Conservation (phyloP, 768 basidiomycete species). For the Mycena capillaripes region DNA sequence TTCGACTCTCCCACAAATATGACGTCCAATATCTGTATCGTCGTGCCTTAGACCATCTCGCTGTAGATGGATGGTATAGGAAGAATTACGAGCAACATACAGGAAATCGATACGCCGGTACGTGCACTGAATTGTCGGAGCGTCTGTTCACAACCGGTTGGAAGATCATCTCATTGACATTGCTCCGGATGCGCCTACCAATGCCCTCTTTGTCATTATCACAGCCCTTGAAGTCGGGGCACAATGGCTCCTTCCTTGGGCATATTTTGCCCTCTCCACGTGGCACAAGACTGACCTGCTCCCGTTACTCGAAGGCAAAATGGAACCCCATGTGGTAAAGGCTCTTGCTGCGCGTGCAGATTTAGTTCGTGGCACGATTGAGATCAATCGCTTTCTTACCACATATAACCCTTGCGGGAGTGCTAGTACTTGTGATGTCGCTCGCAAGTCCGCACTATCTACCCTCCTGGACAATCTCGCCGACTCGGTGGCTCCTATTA, state of each 20-base stretch:
- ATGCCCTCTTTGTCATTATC: neutral
- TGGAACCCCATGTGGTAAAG: neutral
- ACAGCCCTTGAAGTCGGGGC: neutral
- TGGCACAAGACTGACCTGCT: neutral
- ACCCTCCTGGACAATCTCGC: neutral
- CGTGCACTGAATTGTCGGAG: too few relatives aligned
- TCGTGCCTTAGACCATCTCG: conserved; percentile 1
- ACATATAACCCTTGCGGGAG: neutral
- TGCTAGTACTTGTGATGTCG: neutral
- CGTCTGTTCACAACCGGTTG: too few relatives aligned
- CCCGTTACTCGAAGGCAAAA: neutral
- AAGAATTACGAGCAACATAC: neutral
- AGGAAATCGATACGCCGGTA: too few relatives aligned
- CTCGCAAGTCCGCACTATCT: neutral
- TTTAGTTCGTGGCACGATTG: neutral
- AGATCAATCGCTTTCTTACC: neutral
- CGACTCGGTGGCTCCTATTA: neutral
- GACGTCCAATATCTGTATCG: conserved; percentile 8
- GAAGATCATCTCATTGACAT: neutral
- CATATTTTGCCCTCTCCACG: neutral
- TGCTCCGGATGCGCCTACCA: neutral
- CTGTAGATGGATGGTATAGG: neutral
- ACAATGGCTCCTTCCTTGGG: neutral
- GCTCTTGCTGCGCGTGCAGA: neutral
- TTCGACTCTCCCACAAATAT: conserved; percentile 12